Evolutionary conservation across 2,329 filamentous ascomycete species (phyloP), one percentile per base, ranked within the genome.

Genomic region (Penicillium paneum): DNA sequence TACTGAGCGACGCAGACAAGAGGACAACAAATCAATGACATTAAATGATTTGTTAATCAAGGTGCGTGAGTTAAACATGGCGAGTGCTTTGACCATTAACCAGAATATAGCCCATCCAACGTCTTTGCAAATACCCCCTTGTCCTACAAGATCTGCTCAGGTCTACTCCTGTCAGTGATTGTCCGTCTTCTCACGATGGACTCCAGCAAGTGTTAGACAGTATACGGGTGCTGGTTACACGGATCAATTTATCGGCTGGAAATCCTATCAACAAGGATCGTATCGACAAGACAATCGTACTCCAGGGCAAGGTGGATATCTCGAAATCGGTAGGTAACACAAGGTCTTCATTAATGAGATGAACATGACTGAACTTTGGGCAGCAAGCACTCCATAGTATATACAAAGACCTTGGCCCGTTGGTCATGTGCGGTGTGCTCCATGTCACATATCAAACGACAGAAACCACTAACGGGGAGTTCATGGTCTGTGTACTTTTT

Each of bases 21-120:
- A 84, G 52, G 79, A 81, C 29, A 90, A 83, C 65, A 95, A 91
- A 67, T 88, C 90, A 2, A 76, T 96, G 60, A 91, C 89, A 1
- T 83, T 97, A 60, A 84, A 86, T 45, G 94, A 97, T 73, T 79
- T 97, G 5, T 80, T 97, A 52, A 91, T 97, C 62, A 97, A 97
- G 83, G 91, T 90, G 64, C 60, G 19, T 17, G 4, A 32, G 39
- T 21, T 39, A 58, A 58, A 10, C 21, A 3, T 36, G 17, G 51
- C 53, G 26, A 57, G 36, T n/a, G 17, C 32, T 19, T 19, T 19
- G 19, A 21, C 26, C 35, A 26, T 54, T 70, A 32, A 70, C 42
- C 29, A 15, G 32, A 12, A n/a, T 0, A 10, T 45, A 96, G 90
- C 94, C 93, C 0, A 92, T 97, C 19, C 93, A 99, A 73, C 83